phyloP scores from a whole-genome alignment of 345 rosid genomes.

The Salix koriyanagi region DNA sequence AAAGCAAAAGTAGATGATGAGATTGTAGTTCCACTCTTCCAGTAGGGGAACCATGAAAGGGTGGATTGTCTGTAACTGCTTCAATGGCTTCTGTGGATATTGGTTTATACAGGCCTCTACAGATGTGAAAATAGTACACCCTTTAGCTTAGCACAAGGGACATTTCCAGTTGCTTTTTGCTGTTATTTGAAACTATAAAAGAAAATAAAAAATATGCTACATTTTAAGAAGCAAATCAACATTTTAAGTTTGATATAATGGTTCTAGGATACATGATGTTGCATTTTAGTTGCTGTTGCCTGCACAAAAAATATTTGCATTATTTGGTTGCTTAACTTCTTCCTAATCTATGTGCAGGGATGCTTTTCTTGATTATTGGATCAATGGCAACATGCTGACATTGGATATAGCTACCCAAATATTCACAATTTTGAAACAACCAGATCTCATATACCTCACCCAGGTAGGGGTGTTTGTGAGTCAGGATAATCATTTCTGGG shows the following conservation, averaged over 20 bases:
- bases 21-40: no score
- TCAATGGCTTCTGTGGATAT: no score
- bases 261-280: background rate
- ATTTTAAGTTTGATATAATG: background rate
- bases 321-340: conserved; percentile 7
- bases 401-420: conserved; percentile 74
- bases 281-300: background rate
- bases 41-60: no score
- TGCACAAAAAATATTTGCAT: background rate
- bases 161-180: no score
- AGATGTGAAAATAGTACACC: no score
- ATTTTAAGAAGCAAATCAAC: background rate
- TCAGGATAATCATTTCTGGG: background rate
- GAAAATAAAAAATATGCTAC: background rate
- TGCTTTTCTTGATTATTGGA: conserved; percentile 79
- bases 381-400: conserved; percentile 68
- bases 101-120: no score
- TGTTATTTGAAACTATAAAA: no score
- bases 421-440: conserved; percentile 67
- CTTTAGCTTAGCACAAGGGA: no score
- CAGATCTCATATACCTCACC: conserved; percentile 54
- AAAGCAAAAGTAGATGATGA: no score
- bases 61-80: no score
- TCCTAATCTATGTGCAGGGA: conserved; percentile 47
- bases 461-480: conserved; percentile 44